Evolutionary conservation across 2,329 filamentous ascomycete genomes (phyloP).

Genomic region (Penicillium sp.): DNA sequence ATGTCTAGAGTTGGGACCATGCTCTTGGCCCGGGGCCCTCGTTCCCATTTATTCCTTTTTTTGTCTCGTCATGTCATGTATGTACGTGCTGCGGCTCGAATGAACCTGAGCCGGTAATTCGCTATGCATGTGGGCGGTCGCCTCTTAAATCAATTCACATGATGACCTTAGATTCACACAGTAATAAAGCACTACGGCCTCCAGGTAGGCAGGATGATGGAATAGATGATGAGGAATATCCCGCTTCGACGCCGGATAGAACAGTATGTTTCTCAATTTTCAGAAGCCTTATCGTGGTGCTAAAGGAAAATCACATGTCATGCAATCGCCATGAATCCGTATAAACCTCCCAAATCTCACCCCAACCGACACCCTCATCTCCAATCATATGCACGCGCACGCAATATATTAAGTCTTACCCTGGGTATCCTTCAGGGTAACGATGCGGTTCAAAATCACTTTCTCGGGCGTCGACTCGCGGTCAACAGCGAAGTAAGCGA

Average conservation of each 20-base stretch:
- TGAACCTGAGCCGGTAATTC: slow-evolving; percentile 18
- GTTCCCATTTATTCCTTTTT: slow-evolving; percentile 13
- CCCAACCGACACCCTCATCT: no score
- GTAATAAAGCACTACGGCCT: no score
- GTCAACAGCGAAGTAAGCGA: slow-evolving; percentile 65
- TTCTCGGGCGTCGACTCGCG: slow-evolving; percentile 74
- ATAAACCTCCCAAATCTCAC: neutral
- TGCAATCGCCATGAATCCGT: neutral
- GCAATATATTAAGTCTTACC: slow-evolving; percentile 24
- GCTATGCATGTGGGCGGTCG: slow-evolving; percentile 17
- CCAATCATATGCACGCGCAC: no score
- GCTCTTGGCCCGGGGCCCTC: slow-evolving; percentile 3
- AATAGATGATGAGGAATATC: neutral
- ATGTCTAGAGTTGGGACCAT: slow-evolving; percentile 34
- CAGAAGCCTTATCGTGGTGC: no score
- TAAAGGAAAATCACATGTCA: no score
- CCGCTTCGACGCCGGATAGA: no score
- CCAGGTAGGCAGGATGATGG: neutral
- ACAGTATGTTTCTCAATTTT: no score
- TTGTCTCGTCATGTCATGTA: slow-evolving; percentile 20
- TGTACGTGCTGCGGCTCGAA: slow-evolving; percentile 18
- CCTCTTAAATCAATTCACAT: slow-evolving; percentile 17
- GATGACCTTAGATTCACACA: slow-evolving; percentile 15
- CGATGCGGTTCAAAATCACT: slow-evolving; percentile 85
- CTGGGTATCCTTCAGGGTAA: slow-evolving; percentile 73